A percentile compares a stretch with the other conserved stretches of the same genome.
These are phyloP conservation scores for Xylaria arbuscula DNA, from an alignment of 2,329 filamentous ascomycete species.

Conservation along the genomic window DNA sequence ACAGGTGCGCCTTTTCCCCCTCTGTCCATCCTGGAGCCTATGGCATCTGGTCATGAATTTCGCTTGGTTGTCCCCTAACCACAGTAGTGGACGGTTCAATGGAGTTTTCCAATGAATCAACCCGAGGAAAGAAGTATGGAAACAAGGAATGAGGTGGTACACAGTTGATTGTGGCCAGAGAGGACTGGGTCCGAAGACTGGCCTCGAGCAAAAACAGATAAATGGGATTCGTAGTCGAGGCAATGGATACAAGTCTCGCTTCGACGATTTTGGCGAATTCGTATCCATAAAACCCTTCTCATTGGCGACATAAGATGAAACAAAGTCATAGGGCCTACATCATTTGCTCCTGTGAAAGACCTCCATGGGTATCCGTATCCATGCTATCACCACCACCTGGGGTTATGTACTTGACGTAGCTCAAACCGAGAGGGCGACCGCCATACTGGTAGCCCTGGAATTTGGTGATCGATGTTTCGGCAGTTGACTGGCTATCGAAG, in stretches of 20 bases:
- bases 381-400: slow-evolving; percentile 75
- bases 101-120: slow-evolving; percentile 8
- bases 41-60: slow-evolving; percentile 14
- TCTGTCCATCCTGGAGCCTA: slow-evolving; percentile 22
- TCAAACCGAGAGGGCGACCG: slow-evolving; percentile 90
- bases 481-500: slow-evolving; percentile 84
- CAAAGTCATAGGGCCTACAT: slow-evolving; percentile 68
- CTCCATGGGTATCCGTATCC: slow-evolving; percentile 81
- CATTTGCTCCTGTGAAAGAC: slow-evolving; percentile 96
- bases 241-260: background rate
- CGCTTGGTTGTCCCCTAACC: slow-evolving; percentile 11
- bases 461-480: slow-evolving; percentile 94
- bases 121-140: slow-evolving; percentile 14
- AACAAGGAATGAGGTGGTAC: slow-evolving; percentile 31
- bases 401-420: slow-evolving; percentile 92
- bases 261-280: background rate
- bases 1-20: slow-evolving; percentile 33
- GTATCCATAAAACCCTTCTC: background rate
- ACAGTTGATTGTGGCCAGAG: slow-evolving; percentile 22
- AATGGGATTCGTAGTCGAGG: background rate
- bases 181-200: background rate
- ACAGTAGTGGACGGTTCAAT: slow-evolving; percentile 1
- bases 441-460: slow-evolving; percentile 99
- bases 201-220: background rate
- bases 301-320: background rate